A percentile compares a stretch with the other conserved stretches of the same genome.
phyloP scores from a whole-genome alignment of 768 basidiomycete species.

The Kondoa subrosea region DNA sequence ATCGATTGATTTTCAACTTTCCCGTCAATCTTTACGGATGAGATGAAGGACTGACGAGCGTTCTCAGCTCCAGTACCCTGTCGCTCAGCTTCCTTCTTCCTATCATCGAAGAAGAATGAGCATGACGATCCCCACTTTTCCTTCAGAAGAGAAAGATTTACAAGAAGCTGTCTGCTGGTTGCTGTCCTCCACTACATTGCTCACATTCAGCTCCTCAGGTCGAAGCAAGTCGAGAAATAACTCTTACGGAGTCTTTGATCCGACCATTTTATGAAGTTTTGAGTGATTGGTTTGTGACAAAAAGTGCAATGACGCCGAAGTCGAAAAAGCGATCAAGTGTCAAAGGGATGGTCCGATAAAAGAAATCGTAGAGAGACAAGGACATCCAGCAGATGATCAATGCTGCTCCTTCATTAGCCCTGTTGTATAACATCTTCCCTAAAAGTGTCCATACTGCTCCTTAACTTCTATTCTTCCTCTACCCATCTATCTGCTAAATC shows the following conservation, averaged over 20 bases:
- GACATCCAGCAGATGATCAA: no score
- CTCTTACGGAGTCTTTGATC: neutral
- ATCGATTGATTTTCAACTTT: neutral
- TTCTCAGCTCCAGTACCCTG: neutral
- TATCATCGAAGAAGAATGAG: neutral
- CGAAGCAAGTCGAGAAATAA: neutral
- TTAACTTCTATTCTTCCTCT: constrained; percentile 15
- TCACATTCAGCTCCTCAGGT: neutral
- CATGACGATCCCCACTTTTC: neutral
- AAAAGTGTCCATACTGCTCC: no score
- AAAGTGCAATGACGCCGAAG: no score
- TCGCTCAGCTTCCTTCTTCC: neutral
- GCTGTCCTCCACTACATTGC: neutral
- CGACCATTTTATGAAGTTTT: no score
- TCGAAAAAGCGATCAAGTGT: no score
- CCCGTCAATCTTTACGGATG: neutral
- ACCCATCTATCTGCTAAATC: constrained; percentile 22
- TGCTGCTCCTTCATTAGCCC: neutral
- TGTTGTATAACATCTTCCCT: neutral
- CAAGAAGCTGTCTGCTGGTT: neutral
- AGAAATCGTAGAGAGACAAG: no score
- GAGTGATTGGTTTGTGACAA: no score
- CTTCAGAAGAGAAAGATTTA: no score
- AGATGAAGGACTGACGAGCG: neutral
- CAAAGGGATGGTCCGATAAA: no score